A percentile compares a stretch with the other conserved stretches of the same genome.
Evolutionary conservation across 2,329 filamentous ascomycete species (phyloP).

Genomic region (Blastomyces emzantsi): DNA sequence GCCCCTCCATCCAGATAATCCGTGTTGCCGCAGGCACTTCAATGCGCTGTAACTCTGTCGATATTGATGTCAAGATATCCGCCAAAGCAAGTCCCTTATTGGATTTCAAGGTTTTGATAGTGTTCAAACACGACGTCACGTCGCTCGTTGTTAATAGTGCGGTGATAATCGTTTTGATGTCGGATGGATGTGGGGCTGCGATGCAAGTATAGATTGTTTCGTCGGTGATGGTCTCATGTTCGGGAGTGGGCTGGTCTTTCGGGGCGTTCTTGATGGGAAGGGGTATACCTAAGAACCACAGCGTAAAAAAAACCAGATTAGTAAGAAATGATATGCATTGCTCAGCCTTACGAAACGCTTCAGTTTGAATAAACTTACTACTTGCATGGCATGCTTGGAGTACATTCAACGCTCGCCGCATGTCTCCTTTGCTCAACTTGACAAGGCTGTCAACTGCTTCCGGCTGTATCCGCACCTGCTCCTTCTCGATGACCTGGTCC

Average conservation of each 20-base stretch:
- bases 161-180: constrained; percentile 73
- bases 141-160: constrained; percentile 78
- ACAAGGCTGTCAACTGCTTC: constrained; percentile 80
- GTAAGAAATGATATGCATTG: constrained; percentile 11
- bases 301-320: neutral
- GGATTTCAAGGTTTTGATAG: constrained; percentile 78
- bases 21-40: constrained; percentile 81
- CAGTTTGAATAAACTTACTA: constrained; percentile 45
- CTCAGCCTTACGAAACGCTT: neutral
- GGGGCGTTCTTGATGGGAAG: constrained; percentile 53
- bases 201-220: constrained; percentile 95
- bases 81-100: constrained; percentile 81
- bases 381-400: constrained; percentile 94
- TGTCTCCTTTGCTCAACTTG: constrained; percentile 83
- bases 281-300: constrained; percentile 51
- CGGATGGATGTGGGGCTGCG: constrained; percentile 82
- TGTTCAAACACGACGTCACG: constrained; percentile 79
- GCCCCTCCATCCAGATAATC: constrained; percentile 81
- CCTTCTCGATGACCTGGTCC: constrained; percentile 80
- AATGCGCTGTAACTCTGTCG: constrained; percentile 71
- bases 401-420: constrained; percentile 90
- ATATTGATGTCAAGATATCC: constrained; percentile 80
- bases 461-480: constrained; percentile 70
- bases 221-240: constrained; percentile 80
- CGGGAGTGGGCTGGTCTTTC: constrained; percentile 48